phyloP scores from a whole-genome alignment of 176 grass and related monocot genomes.

The Poa annua region DNA sequence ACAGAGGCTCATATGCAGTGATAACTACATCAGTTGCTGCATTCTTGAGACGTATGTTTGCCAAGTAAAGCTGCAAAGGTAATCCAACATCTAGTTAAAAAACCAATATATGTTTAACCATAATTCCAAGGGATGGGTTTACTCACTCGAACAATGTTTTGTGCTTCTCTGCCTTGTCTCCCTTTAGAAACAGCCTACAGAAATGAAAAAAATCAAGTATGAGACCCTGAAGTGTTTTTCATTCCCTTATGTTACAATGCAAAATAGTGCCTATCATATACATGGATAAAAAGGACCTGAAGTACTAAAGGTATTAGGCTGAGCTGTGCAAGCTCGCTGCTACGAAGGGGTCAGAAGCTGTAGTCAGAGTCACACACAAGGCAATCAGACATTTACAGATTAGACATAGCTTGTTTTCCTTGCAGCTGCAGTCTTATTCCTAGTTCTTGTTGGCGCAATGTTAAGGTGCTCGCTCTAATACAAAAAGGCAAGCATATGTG shows the following conservation, averaged over 20 bases:
- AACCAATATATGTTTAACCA: conserved; percentile 28
- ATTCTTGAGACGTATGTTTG: conserved; percentile 88
- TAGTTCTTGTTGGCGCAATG: background rate
- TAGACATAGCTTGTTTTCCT: background rate
- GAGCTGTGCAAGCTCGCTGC: background rate
- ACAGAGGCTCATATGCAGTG: conserved; percentile 59
- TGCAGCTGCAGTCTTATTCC: background rate
- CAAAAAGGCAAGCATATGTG: background rate
- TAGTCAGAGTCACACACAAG: background rate
- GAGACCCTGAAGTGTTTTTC: conserved; percentile 21
- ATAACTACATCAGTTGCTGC: conserved; percentile 83
- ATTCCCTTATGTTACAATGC: background rate
- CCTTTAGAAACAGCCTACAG: conserved; percentile 83
- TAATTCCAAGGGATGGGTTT: conserved; percentile 3
- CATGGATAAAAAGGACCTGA: background rate
- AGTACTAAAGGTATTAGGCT: background rate
- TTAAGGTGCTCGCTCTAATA: background rate
- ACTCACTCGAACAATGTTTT: conserved; percentile 80
- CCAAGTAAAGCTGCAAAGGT: conserved; percentile 74
- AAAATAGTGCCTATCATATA: background rate
- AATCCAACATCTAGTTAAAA: conserved; percentile 15
- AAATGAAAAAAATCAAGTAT: conserved; percentile 6
- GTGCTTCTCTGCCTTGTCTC: conserved; percentile 83
- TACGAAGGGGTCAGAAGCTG: background rate
- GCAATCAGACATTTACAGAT: background rate